A percentile compares a stretch with the other conserved stretches of the same genome.
Evolutionary conservation across 345 rosid species (phyloP).

Genomic region (Acer negundo): DNA sequence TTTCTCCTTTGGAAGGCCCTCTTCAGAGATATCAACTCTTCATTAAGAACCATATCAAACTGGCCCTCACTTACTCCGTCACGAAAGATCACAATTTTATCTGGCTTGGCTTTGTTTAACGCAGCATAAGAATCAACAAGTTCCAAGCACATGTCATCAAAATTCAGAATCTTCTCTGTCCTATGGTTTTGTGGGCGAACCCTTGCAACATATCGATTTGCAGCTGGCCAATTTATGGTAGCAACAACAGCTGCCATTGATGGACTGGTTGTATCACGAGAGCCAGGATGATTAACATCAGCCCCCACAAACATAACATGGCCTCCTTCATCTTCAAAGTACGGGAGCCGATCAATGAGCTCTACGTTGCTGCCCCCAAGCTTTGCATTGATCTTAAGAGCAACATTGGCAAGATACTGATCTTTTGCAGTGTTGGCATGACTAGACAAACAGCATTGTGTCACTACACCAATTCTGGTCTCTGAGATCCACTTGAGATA

Average conservation of each 20-base stretch:
- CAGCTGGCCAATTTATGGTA: conserved; percentile 86
- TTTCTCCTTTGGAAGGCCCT: conserved; percentile 28
- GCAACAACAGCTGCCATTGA: conserved; percentile 89
- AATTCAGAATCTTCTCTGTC: conserved; percentile 61
- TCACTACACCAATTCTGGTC: conserved; percentile 74
- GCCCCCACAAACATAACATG: conserved; percentile 88
- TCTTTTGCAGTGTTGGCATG: conserved; percentile 48
- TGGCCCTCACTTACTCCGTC: conserved; percentile 93
- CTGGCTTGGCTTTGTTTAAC: conserved; percentile 47
- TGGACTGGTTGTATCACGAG: conserved; percentile 56
- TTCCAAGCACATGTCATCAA: conserved; percentile 71
- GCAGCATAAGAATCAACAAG: conserved; percentile 50
- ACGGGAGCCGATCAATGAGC: conserved; percentile 55
- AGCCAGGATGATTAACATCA: conserved; percentile 87
- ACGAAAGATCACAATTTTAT: conserved; percentile 71
- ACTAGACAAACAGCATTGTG: conserved; percentile 71
- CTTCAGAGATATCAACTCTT: conserved; percentile 65
- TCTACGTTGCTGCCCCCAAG: conserved; percentile 94
- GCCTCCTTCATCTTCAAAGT: conserved; percentile 39
- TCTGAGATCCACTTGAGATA: conserved; percentile 84
- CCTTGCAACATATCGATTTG: conserved; percentile 78
- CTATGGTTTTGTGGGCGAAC: conserved; percentile 64
- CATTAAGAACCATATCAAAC: conserved; percentile 86
- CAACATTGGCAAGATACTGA: conserved; percentile 75
- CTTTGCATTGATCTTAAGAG: conserved; percentile 88